Base-by-base conservation (phyloP, 2,329 filamentous ascomycete species). In the Zelopaecilomyces penicillatus region DNA sequence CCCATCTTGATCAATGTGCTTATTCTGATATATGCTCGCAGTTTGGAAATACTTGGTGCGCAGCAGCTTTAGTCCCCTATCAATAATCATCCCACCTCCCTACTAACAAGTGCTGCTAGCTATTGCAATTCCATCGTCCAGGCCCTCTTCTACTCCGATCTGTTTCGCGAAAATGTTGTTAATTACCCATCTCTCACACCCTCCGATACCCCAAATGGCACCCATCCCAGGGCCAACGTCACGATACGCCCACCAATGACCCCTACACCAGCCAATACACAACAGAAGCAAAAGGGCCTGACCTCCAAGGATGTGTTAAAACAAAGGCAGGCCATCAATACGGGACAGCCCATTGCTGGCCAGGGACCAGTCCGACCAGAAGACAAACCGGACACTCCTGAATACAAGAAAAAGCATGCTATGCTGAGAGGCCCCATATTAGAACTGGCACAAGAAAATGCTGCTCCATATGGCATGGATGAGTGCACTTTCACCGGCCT, bases 81-180 rank as follows among this genome's bases (percentile, higher is more conserved):
- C 34, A 43, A 28, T 12, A 39, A 30, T 39, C 27, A 39, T n/a
- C 42, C 30, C 30, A 5, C 33, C 5, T 30, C 32, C 8, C 9
- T 32, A 39, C 53, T 64, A 38, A 64, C 55, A 32, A 32, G 19
- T 9, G 7, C 33, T 37, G 35, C 66, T 19, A 97, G 91, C 65
- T 98, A 98, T 68, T 95, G 88, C 71, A 98, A 98, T 67, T 98
- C 93, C 10, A 95, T 98, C 58, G 79, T 98, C 47, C 93, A 98
- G 70, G 94, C 89, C 57, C 80, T 98, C 46, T 98, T 95, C 69
- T 95, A 95, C 70, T 96, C 91, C 19, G 84, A 88, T 37, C 82
- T 87, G 30, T 98, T 98, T 65, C 87, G 93, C 67, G 85, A 96
- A 70, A 82, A 91, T 59, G 88, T 98, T 54, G 82, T 98, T 65